A percentile compares a stretch with the other conserved stretches of the same genome.
Conservation (phyloP, 768 basidiomycete genomes). For the Trametes cubensis region DNA sequence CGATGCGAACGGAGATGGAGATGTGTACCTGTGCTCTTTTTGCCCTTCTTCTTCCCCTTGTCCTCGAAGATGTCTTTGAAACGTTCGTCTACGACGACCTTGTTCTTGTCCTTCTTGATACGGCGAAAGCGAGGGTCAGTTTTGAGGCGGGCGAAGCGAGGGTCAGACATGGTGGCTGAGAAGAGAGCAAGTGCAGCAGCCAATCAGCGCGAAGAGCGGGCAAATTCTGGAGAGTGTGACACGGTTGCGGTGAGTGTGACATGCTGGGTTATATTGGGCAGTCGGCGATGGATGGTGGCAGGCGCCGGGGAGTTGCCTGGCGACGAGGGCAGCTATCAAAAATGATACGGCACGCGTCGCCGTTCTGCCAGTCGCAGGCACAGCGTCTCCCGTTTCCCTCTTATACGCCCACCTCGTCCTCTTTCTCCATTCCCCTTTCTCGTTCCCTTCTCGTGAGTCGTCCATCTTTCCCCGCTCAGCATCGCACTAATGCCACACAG, state of each 20-base stretch:
- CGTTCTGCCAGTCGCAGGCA: neutral
- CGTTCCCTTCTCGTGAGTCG: conserved; percentile 28
- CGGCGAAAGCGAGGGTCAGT: conserved; percentile 92
- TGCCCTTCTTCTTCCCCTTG: conserved; percentile 43
- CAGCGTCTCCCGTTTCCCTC: conserved; percentile 16
- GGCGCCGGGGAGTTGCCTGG: conserved; percentile 12
- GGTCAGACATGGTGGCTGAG: conserved; percentile 61
- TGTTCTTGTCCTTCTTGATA: conserved; percentile 76
- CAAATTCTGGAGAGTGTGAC: conserved; percentile 21
- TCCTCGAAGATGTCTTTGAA: conserved; percentile 79
- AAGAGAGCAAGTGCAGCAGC: conserved; percentile 10
- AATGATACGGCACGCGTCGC: conserved; percentile 16
- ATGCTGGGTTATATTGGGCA: neutral
- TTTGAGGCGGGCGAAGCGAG: conserved; percentile 84
- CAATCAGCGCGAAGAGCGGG: conserved; percentile 17
- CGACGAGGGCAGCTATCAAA: conserved; percentile 16
- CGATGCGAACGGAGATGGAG: conserved; percentile 8
- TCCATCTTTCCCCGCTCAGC: conserved; percentile 4
- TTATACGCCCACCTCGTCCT: conserved; percentile 24
- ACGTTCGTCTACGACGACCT: conserved; percentile 88
- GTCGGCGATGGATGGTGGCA: neutral
- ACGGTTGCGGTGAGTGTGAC: conserved; percentile 9
- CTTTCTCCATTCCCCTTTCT: conserved; percentile 26
- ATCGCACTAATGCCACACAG: neutral
- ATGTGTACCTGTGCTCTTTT: conserved; percentile 32